Conservation (phyloP, 2,329 filamentous ascomycete species). For the Ceratocystis eucalypticola region DNA sequence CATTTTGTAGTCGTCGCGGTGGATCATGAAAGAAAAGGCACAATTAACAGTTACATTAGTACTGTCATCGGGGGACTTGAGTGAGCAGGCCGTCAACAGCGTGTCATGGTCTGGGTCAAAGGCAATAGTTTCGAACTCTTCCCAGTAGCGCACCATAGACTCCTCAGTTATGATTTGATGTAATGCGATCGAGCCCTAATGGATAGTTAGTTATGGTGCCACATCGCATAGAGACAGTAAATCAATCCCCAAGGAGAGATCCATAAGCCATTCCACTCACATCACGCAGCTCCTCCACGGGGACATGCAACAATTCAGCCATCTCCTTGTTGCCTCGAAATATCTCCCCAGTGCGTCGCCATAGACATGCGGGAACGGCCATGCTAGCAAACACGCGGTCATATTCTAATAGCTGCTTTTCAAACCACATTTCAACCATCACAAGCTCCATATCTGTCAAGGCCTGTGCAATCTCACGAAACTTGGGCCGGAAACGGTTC, state of each 20-base stretch:
- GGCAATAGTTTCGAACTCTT: constrained; percentile 95
- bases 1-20: constrained; percentile 92
- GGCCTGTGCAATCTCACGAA: constrained; percentile 83
- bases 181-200: constrained; percentile 81
- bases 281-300: constrained; percentile 79
- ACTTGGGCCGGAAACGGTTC: constrained; percentile 87
- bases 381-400: constrained; percentile 97
- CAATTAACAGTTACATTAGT: constrained; percentile 68
- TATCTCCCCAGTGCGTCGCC: constrained; percentile 92
- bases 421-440: constrained; percentile 98
- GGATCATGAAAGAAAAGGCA: constrained; percentile 95
- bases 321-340: constrained; percentile 97
- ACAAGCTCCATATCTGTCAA: constrained; percentile 90
- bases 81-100: constrained; percentile 79
- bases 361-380: constrained; percentile 95
- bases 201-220: neutral
- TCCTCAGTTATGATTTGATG: constrained; percentile 95
- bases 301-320: constrained; percentile 88
- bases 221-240: neutral
- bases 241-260: neutral
- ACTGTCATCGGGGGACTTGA: constrained; percentile 66
- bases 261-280: constrained; percentile 40
- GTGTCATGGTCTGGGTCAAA: constrained; percentile 92
- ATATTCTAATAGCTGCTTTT: constrained; percentile 90
- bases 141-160: constrained; percentile 93